Percentiles rank a stretch among this genome's conserved stretches.
Evolutionary conservation across 2,329 filamentous ascomycete species (phyloP).

Genomic region (Aspergillus ruber): DNA sequence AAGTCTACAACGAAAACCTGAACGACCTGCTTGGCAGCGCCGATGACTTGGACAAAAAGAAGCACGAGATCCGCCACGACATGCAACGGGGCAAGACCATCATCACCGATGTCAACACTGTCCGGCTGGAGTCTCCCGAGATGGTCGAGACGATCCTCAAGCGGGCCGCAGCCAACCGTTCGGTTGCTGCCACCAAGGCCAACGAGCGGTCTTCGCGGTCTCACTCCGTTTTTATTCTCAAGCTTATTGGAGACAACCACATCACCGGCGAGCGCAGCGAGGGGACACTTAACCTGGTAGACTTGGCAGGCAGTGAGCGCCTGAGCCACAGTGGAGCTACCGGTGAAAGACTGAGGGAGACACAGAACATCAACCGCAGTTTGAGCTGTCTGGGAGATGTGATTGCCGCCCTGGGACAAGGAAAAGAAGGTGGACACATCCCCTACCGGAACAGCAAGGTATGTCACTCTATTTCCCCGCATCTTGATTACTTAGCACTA

Average conservation of each 20-base stretch:
- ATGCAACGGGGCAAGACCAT: conserved; percentile 72
- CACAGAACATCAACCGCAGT: conserved; percentile 95
- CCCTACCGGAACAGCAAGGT: conserved; percentile 95
- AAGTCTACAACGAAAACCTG: conserved; percentile 97
- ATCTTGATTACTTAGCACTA: background rate
- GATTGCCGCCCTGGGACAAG: conserved; percentile 82
- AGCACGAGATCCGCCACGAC: conserved; percentile 85
- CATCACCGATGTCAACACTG: conserved; percentile 71
- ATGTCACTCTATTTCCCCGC: conserved; percentile 18
- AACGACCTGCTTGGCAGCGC: conserved; percentile 77
- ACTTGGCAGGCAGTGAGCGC: conserved; percentile 87
- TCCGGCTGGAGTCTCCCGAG: conserved; percentile 69
- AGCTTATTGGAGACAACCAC: conserved; percentile 58
- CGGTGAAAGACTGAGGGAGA: conserved; percentile 83
- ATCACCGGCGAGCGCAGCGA: conserved; percentile 79
- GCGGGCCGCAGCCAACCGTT: conserved; percentile 77
- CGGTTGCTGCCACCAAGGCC: conserved; percentile 92
- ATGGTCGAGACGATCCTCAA: conserved; percentile 74
- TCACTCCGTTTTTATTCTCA: conserved; percentile 91
- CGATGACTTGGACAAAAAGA: conserved; percentile 68
- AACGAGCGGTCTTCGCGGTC: conserved; percentile 92
- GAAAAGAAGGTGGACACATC: conserved; percentile 69
- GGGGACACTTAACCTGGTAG: conserved; percentile 90
- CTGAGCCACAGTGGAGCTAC: conserved; percentile 81
- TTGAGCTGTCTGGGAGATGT: conserved; percentile 89